Evolutionary conservation across 2,329 filamentous ascomycete species (phyloP), one percentile per base, ranked within the genome.

Genomic region (Cordyceps cateniannulata): DNA sequence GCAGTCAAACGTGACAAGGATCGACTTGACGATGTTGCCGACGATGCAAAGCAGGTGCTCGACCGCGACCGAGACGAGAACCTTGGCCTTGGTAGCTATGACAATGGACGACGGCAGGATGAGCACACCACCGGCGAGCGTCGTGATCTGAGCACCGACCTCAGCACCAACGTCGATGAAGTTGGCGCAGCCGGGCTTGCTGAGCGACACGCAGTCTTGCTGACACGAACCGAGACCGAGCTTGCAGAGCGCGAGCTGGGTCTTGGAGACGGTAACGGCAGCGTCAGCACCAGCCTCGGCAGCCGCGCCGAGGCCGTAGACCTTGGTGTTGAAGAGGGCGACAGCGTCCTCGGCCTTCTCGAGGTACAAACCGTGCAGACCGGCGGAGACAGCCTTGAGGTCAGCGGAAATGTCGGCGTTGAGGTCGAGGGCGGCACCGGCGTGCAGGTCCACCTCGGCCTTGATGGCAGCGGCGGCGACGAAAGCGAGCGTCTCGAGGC

Each of bases 121-220:
- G 63, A 68, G 71, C 65, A 74, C 66, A 40, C 72, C 72, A 42
- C 67, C 61, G 47, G 72, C 20, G 25, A 57, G 65, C 38, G 67
- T 70, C 45, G 64, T 63, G 53, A 74, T 63, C 62, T 65, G 65
- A 27, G 66, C 69, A 24, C 66, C 67, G 27, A 67, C 62, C 20
- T 53, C 59, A 18, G 55, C 63, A 18, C 55, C 64, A 29, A 73
- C 66, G 59, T 75, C 71, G 45, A 75, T 66, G 69, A 70, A 70
- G 72, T 75, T 75, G 65, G 68, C 67, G 68, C 73, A 75, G 65
- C 73, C 73, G 67, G 71, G 68, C 66, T 69, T 65, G 67, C 69
- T 72, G 67, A 71, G 73, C 27, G 71, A 72, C 56, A 75, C 72
- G 64, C 73, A 75, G 69, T 75, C 73, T 60, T 69, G 70, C 63